Conservation (phyloP, 1,284 basidiomycete species). For the Agroathelia rolfsii region DNA sequence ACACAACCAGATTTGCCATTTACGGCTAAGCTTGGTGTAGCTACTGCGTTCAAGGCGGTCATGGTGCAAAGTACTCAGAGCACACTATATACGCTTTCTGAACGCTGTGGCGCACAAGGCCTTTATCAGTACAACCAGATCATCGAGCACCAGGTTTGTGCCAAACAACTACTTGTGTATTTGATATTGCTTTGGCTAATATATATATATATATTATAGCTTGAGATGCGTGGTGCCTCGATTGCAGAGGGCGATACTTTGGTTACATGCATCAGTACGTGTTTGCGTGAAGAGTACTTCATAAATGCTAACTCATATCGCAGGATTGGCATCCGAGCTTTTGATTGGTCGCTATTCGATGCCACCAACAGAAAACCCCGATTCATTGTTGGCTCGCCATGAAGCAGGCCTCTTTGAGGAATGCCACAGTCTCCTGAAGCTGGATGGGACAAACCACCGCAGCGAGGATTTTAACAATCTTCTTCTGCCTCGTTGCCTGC, state of each 20-base stretch:
- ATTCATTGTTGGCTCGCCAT: constrained; percentile 15
- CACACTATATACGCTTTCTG: constrained; percentile 9
- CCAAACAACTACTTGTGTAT: constrained; percentile 10
- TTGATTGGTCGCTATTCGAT: constrained; percentile 13
- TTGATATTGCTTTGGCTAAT: neutral
- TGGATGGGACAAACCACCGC: constrained; percentile 1
- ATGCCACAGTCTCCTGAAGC: constrained; percentile 4
- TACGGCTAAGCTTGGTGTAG: constrained; percentile 4
- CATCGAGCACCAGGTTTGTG: no score
- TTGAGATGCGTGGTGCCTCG: constrained; percentile 13
- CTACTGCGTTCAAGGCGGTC: constrained; percentile 14
- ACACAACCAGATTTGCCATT: neutral
- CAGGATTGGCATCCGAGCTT: constrained; percentile 12
- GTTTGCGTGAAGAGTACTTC: neutral
- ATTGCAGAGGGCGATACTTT: constrained; percentile 21
- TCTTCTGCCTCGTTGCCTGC: constrained; percentile 7
- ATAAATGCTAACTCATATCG: neutral
- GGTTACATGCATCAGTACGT: constrained; percentile 15
- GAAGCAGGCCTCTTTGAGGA: constrained; percentile 11
- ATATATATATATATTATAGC: constrained; percentile 5
- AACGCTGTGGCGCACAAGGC: constrained; percentile 19
- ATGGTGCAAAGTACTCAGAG: constrained; percentile 11
- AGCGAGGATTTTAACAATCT: constrained; percentile 4
- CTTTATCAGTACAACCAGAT: constrained; percentile 16
- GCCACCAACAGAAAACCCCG: constrained; percentile 11